These are phyloP conservation scores for Hippophae gyantsensis DNA, from an alignment of 306 rosid genomes.

Conservation along the genomic window DNA sequence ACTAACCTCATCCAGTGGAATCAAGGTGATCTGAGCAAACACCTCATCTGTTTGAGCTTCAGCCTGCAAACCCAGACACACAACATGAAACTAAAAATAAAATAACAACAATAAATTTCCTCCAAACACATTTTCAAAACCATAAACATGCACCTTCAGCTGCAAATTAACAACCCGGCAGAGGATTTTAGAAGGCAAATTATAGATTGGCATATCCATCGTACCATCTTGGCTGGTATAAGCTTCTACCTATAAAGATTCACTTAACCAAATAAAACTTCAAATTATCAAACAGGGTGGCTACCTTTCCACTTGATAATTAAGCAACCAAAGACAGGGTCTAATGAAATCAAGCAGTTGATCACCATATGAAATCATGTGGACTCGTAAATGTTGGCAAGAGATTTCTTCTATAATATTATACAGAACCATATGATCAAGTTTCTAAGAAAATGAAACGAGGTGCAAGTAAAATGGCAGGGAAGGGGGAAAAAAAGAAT, in stretches of 20 bases:
- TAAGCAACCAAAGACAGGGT: constrained; percentile 18
- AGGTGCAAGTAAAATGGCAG: no score
- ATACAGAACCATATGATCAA: no score
- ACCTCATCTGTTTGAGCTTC: constrained; percentile 51
- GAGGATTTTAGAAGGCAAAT: constrained; percentile 53
- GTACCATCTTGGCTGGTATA: constrained; percentile 25
- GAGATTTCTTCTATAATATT: no score
- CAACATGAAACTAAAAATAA: neutral
- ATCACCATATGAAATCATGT: no score
- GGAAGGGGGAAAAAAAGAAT: no score
- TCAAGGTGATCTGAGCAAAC: constrained; percentile 43
- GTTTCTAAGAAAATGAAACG: no score
- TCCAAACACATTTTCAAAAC: neutral
- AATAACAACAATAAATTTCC: neutral
- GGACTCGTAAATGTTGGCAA: no score
- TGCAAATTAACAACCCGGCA: constrained; percentile 40
- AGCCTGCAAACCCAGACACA: constrained; percentile 40
- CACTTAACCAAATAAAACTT: constrained; percentile 11
- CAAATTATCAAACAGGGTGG: neutral
- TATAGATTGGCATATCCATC: constrained; percentile 35
- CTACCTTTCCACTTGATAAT: neutral
- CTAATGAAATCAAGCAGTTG: neutral
- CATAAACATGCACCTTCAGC: constrained; percentile 31
- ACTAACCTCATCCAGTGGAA: constrained; percentile 36
- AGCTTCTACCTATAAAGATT: constrained; percentile 41